Evolutionary conservation across 2,329 filamentous ascomycete genomes (phyloP).

Genomic region (Chaetomium globosum): DNA sequence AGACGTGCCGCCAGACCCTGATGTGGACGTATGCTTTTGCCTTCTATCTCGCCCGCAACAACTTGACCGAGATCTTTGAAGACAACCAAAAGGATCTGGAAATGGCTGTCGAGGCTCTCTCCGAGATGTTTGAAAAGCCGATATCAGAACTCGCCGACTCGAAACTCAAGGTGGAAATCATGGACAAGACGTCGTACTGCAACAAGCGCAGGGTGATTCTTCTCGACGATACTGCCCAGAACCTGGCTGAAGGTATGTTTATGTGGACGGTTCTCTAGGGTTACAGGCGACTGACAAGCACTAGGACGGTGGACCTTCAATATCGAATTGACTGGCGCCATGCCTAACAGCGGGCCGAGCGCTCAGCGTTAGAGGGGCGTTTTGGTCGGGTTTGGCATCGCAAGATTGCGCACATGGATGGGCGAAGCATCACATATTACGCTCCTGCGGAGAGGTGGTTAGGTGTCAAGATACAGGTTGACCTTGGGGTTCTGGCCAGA

Average conservation of each 20-base stretch:
- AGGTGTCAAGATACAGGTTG: not conserved
- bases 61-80: slow-evolving; percentile 95
- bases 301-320: slow-evolving; percentile 54
- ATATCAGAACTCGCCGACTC: slow-evolving; percentile 79
- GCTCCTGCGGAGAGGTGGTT: not conserved
- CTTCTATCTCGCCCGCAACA: slow-evolving; percentile 95
- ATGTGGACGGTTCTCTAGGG: slow-evolving; percentile 7
- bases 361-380: slow-evolving; percentile 32
- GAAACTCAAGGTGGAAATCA: slow-evolving; percentile 96
- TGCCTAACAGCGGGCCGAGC: slow-evolving; percentile 35
- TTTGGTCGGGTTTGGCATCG: not conserved
- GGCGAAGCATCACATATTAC: not conserved
- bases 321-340: slow-evolving; percentile 39
- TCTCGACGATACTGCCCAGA: slow-evolving; percentile 89
- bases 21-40: slow-evolving; percentile 99
- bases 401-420: not conserved
- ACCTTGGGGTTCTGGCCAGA: slow-evolving; percentile 4
- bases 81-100: slow-evolving; percentile 98
- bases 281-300: slow-evolving; percentile 34
- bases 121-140: slow-evolving; percentile 99
- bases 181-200: slow-evolving; percentile 98
- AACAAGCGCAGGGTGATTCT: slow-evolving; percentile 88
- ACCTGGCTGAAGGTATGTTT: slow-evolving; percentile 77
- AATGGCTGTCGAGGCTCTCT: slow-evolving; percentile 93
- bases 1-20: slow-evolving; percentile 95